phyloP scores from a whole-genome alignment of 1,139 yeast genomes.

The Lodderomyces metapsilosis region DNA sequence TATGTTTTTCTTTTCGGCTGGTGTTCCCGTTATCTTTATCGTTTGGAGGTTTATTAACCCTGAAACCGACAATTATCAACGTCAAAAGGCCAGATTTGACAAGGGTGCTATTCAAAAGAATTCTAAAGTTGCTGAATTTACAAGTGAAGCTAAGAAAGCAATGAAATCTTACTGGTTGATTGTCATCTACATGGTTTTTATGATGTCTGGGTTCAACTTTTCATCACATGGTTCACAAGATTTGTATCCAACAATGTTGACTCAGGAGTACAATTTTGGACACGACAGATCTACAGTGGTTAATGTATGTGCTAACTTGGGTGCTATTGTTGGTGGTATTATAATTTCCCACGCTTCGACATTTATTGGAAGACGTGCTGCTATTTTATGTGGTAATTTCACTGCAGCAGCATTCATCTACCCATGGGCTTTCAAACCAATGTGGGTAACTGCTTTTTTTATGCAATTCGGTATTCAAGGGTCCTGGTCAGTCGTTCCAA shows the following conservation, averaged over 20 bases:
- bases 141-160: slow-evolving; percentile 25
- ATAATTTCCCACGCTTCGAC: slow-evolving; percentile 35
- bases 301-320: slow-evolving; percentile 37
- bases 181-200: slow-evolving; percentile 31
- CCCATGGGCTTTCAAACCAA: slow-evolving; percentile 67
- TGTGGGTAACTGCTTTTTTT: slow-evolving; percentile 73
- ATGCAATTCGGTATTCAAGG: slow-evolving; percentile 83
- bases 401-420: slow-evolving; percentile 65
- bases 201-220: slow-evolving; percentile 47
- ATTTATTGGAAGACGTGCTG: slow-evolving; percentile 35
- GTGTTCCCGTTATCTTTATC: slow-evolving; percentile 39
- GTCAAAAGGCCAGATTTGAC: slow-evolving; percentile 22
- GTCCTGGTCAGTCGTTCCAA: slow-evolving; percentile 85
- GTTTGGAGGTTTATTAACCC: slow-evolving; percentile 36
- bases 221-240: slow-evolving; percentile 43
- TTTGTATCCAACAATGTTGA: slow-evolving; percentile 37
- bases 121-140: slow-evolving; percentile 15
- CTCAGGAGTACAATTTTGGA: slow-evolving; percentile 27
- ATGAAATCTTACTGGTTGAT: slow-evolving; percentile 39
- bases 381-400: slow-evolving; percentile 54
- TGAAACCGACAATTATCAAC: slow-evolving; percentile 37
- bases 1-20: slow-evolving; percentile 44
- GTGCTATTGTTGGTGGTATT: slow-evolving; percentile 38
- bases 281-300: slow-evolving; percentile 34
- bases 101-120: slow-evolving; percentile 16